A percentile compares a stretch with the other conserved stretches of the same genome.
phyloP scores from a whole-genome alignment of 2,329 filamentous ascomycete species.

The Monosporascus cannonballus region DNA sequence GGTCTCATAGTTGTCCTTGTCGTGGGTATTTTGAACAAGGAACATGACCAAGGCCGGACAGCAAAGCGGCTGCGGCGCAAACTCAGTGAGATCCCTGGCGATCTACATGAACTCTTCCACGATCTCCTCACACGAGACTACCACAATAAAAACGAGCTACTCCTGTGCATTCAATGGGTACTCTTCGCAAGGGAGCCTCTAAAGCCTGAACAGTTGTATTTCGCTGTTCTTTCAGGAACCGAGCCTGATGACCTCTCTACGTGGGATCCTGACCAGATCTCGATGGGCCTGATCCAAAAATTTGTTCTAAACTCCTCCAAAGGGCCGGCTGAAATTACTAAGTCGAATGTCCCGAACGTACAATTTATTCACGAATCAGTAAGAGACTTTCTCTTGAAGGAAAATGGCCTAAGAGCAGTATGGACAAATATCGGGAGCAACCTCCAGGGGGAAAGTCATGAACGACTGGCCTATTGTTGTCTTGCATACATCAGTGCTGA shows the following conservation, averaged over 20 bases:
- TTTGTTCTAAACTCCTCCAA: conserved; percentile 41
- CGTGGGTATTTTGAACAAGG: conserved; percentile 36
- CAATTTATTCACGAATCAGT: conserved; percentile 52
- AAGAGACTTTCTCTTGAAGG: conserved; percentile 37
- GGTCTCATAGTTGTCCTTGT: no score
- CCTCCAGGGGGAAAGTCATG: conserved; percentile 30
- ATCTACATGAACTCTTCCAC: conserved; percentile 33
- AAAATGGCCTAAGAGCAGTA: conserved; percentile 22
- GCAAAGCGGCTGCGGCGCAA: conserved; percentile 20
- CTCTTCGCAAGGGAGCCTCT: conserved; percentile 31
- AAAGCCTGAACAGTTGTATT: conserved; percentile 29
- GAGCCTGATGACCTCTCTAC: conserved; percentile 12
- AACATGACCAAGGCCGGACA: conserved; percentile 27
- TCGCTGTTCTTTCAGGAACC: conserved; percentile 25
- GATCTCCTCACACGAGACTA: conserved; percentile 33
- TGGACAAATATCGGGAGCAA: conserved; percentile 26
- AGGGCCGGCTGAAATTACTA: conserved; percentile 40
- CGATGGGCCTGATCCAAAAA: conserved; percentile 16
- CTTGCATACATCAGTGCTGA: not conserved
- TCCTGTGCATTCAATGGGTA: conserved; percentile 34
- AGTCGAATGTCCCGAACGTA: conserved; percentile 24
- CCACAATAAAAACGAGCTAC: conserved; percentile 22
- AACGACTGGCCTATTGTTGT: conserved; percentile 34
- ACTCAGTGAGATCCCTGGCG: conserved; percentile 32
- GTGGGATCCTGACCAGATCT: conserved; percentile 15